Base-by-base conservation (phyloP, 176 grass and related monocot species). In the Paspalum vaginatum region DNA sequence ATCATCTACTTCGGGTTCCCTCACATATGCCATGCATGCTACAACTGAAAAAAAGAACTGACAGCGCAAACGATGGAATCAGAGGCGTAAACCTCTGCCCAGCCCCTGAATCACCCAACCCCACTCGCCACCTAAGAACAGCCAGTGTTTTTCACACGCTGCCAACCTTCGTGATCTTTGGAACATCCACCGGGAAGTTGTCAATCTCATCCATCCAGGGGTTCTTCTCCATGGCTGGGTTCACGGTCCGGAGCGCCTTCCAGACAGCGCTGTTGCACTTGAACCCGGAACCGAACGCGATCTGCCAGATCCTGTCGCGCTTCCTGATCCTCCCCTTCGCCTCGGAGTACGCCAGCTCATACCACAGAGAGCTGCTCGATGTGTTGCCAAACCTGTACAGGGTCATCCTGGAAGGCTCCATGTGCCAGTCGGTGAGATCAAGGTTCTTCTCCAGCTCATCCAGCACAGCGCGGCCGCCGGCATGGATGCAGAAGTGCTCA, bases 201-300 rank as follows among this genome's bases (percentile, higher is more conserved):
- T 94, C 52, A 18, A 97, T 97, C 78, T 97, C 94, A 53, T 94
- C 95, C 88, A 92, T 87, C 95, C 95, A 98, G 1, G 95, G 95
- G 87, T 71, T 98, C 83, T 71, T 87, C 83, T 97, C 94, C 73
- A 85, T 78, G 45, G 81, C 81, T 0, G 90, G 95, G 50, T 83
- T 76, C 74, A 95, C 78, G 0, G 90, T 78, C 56, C 65, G 93
- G 68, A 98, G 84, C 0, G 95, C 86, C 78, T 85, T 87, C 95
- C 95, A 98, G 5, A 98, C 95, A 0, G 95, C 90, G 54, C 92
- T 94, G 81, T 98, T 98, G 75, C 95, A 98, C 86, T 98, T 95
- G 87, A 98, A 98, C n/a, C 95, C 95, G 6, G 95, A 98, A 17
- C 95, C 95, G 26, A 98, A 98, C 3, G 95, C 95, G 62, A 98